These are phyloP conservation scores for Verticillium tricorpus DNA, from an alignment of 2,329 filamentous ascomycete genomes.

Conservation along the genomic window DNA sequence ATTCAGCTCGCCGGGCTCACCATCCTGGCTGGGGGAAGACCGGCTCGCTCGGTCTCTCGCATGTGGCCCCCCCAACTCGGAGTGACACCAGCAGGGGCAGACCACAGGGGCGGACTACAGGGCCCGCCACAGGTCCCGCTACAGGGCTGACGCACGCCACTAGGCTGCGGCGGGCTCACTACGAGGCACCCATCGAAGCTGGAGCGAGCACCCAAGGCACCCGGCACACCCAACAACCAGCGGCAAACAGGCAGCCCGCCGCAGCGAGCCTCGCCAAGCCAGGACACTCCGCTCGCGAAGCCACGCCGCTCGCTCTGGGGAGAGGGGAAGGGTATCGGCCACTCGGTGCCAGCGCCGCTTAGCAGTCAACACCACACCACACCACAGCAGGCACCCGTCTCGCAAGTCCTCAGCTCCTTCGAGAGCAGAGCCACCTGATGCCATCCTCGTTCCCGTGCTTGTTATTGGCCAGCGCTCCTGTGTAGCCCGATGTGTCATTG, in stretches of 20 bases:
- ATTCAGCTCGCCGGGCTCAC: not conserved
- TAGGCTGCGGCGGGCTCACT: not conserved
- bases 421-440: not conserved
- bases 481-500: not conserved
- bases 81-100: not conserved
- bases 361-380: not conserved
- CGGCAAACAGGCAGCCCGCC: not conserved
- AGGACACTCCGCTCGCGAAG: not conserved
- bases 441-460: not conserved
- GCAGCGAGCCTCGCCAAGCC: not conserved
- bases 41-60: not conserved
- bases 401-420: not conserved
- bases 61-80: not conserved
- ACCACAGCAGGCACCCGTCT: not conserved
- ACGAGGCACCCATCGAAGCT: not conserved
- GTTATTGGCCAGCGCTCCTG: not conserved
- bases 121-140: too few species aligned
- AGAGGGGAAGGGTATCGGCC: too few species aligned
- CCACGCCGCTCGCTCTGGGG: not conserved
- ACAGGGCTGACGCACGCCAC: not conserved
- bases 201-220: not conserved
- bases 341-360: too few species aligned
- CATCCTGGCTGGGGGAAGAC: not conserved
- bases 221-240: too few species aligned
- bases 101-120: too few species aligned